phyloP scores from a whole-genome alignment of 2,329 filamentous ascomycete genomes.

The Macrophomina tecta region DNA sequence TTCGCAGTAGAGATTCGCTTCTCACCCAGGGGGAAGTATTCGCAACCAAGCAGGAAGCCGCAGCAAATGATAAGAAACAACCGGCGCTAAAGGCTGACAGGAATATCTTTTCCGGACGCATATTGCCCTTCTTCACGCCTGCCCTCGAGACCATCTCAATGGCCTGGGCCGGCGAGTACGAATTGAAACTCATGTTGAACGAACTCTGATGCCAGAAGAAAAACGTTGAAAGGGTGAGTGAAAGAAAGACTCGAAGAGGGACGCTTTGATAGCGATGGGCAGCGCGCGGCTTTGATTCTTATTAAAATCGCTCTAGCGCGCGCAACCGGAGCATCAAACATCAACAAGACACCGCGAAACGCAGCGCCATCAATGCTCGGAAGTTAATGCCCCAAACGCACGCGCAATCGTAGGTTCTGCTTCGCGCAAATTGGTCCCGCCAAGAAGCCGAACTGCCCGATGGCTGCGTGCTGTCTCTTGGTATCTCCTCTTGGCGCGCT shows the following conservation, averaged over 20 bases:
- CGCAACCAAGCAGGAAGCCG: slow-evolving; percentile 22
- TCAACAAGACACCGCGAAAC: background rate
- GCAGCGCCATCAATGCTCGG: background rate
- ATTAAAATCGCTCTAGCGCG: slow-evolving; percentile 2
- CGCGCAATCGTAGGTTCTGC: background rate
- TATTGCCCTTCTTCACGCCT: slow-evolving; percentile 59
- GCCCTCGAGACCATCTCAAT: slow-evolving; percentile 58
- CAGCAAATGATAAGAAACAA: slow-evolving; percentile 56
- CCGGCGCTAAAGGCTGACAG: slow-evolving; percentile 59
- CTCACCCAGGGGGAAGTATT: slow-evolving; percentile 29
- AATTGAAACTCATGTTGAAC: slow-evolving; percentile 35
- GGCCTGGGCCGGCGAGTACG: slow-evolving; percentile 57
- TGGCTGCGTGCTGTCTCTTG: slow-evolving; percentile 9
- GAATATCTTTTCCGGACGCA: slow-evolving; percentile 61
- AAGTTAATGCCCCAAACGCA: slow-evolving; percentile 3
- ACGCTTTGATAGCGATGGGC: background rate
- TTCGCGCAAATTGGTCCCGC: background rate
- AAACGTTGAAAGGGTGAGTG: background rate
- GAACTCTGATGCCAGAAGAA: background rate
- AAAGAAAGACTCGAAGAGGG: background rate
- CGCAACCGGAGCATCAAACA: background rate
- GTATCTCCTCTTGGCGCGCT: slow-evolving; percentile 3
- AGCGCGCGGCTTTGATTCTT: background rate
- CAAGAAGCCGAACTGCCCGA: slow-evolving; percentile 13
- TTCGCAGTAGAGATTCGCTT: too few species aligned